Percentiles rank a stretch among this genome's conserved stretches.
Conservation (phyloP, 2,329 filamentous ascomycete genomes). For the Botrytis deweyae region DNA sequence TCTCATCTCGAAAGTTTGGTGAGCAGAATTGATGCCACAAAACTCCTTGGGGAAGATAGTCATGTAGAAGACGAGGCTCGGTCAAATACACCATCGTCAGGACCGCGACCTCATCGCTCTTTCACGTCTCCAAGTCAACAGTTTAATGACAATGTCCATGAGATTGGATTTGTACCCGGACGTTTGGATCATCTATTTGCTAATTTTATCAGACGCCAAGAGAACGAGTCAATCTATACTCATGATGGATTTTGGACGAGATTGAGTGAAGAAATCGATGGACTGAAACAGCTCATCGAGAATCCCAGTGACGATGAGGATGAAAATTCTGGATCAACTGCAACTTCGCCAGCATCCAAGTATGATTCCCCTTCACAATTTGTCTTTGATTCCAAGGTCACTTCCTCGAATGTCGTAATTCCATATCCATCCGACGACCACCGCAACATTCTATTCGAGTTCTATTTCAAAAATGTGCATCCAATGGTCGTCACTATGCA, state of each 20-base stretch:
- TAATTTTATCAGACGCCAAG: conserved; percentile 18
- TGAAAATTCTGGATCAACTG: conserved; percentile 1
- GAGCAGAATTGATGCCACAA: conserved; percentile 20
- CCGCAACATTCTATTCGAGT: neutral
- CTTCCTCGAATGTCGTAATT: neutral
- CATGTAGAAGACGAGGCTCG: neutral
- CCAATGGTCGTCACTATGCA: conserved; percentile 14
- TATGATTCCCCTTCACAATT: conserved; percentile 17
- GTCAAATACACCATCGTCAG: conserved; percentile 12
- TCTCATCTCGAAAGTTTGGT: conserved; percentile 23
- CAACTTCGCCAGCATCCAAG: conserved; percentile 11
- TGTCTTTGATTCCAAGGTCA: conserved; percentile 8
- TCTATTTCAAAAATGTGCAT: conserved; percentile 21
- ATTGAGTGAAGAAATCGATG: conserved; percentile 21
- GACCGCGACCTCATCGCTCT: conserved; percentile 6
- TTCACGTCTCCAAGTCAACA: neutral
- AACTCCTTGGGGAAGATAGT: neutral
- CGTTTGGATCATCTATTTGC: conserved; percentile 19
- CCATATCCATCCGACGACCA: conserved; percentile 15
- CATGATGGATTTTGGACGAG: conserved; percentile 21
- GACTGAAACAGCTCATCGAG: conserved; percentile 20
- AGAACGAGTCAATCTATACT: conserved; percentile 16
- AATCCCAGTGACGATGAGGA: conserved; percentile 19
- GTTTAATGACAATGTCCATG: neutral
- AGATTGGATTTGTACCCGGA: neutral